phyloP scores from a whole-genome alignment of 164 flowering plant species.

The Brasenia schreberi region DNA sequence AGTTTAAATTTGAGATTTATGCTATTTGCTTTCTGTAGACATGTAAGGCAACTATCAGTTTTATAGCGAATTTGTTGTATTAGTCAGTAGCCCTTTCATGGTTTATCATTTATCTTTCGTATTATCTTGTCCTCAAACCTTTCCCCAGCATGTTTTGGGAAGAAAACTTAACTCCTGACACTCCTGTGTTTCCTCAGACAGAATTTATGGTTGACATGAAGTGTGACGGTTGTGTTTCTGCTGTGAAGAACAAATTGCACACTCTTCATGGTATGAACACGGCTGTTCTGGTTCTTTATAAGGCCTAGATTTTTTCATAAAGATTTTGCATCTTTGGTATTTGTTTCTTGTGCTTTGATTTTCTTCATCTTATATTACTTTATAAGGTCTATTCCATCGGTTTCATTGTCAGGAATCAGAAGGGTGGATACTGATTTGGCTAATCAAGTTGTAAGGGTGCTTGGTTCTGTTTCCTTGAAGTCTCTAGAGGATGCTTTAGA shows the following conservation, averaged over 20 bases:
- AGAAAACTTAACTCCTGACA: conserved; percentile 2
- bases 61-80: too few species aligned
- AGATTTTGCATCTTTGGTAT: too few species aligned
- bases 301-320: too few species aligned
- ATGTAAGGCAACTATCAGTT: too few species aligned
- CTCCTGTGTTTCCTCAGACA: conserved; percentile 33
- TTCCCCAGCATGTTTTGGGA: background rate
- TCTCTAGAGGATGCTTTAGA: conserved; percentile 67
- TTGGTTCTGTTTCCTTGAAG: conserved; percentile 67
- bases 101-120: background rate
- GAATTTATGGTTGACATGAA: conserved; percentile 96
- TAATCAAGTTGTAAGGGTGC: conserved; percentile 76
- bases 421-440: conserved; percentile 63
- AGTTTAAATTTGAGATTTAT: too few species aligned
- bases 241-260: conserved; percentile 60
- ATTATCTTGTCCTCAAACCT: background rate
- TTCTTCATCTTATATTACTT: background rate
- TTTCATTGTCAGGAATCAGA: conserved; percentile 47
- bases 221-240: conserved; percentile 78
- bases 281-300: too few species aligned
- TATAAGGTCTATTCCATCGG: too few species aligned
- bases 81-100: background rate
- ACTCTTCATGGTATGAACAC: conserved; percentile 47
- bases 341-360: background rate
- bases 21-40: too few species aligned